These are phyloP conservation scores for Mucor lusitanicus DNA, from an alignment of 371 early-diverging fungal species.

Conservation along the genomic window DNA sequence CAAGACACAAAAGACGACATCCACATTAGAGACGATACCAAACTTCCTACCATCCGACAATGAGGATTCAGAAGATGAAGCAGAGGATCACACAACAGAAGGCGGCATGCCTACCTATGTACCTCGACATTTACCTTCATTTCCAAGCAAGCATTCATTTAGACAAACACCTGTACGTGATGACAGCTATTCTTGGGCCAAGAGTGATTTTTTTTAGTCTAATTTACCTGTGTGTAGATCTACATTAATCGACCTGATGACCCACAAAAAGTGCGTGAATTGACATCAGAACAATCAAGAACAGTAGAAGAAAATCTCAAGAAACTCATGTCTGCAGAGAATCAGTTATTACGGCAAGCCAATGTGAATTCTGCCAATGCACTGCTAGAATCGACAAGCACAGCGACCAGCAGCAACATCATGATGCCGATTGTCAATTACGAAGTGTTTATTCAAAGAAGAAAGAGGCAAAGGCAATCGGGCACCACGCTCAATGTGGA, in stretches of 20 bases:
- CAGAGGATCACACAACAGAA: conserved; percentile 18
- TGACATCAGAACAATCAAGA: conserved; percentile 65
- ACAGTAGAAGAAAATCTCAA: conserved; percentile 66
- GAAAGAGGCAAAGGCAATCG: conserved; percentile 38
- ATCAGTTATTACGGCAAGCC: conserved; percentile 44
- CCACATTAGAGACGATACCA: conserved; percentile 36
- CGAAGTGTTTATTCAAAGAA: conserved; percentile 49
- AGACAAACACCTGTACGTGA: conserved; percentile 57
- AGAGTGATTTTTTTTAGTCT: too few relatives aligned
- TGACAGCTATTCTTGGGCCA: neutral
- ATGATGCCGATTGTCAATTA: conserved; percentile 59
- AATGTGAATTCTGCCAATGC: neutral
- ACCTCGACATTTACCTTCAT: conserved; percentile 56
- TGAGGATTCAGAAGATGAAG: conserved; percentile 45
- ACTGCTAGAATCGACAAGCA: conserved; percentile 1
- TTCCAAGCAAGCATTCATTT: conserved; percentile 65
- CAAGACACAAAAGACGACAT: conserved; percentile 16
- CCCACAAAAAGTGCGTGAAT: conserved; percentile 60
- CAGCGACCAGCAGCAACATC: neutral
- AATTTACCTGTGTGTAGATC: conserved; percentile 31
- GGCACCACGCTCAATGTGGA: conserved; percentile 27
- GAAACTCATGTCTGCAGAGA: conserved; percentile 59
- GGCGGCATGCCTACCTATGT: conserved; percentile 47
- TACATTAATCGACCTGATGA: conserved; percentile 62
- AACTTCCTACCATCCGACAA: conserved; percentile 49